phyloP scores from a whole-genome alignment of 495 filamentous ascomycete species.

The Tuber magnatum region DNA sequence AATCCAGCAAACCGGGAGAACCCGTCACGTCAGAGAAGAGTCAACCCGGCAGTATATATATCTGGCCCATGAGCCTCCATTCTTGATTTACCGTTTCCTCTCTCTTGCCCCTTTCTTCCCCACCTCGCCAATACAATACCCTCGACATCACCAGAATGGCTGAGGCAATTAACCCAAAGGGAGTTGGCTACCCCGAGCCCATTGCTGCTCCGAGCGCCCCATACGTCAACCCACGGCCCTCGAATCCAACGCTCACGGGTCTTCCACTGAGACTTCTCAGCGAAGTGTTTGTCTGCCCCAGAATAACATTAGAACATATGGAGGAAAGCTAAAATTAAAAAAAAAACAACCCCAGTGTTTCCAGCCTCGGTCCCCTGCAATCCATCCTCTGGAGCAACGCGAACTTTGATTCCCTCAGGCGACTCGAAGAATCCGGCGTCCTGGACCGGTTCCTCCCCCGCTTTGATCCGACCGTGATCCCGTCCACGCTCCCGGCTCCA shows the following conservation, averaged over 20 bases:
- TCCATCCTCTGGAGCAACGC: constrained; percentile 67
- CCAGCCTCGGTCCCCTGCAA: constrained; percentile 51
- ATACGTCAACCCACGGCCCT: constrained; percentile 48
- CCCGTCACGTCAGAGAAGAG: not conserved
- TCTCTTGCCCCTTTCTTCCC: not conserved
- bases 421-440: constrained; percentile 42
- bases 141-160: constrained; percentile 14
- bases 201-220: constrained; percentile 31
- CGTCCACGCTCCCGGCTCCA: constrained; percentile 42
- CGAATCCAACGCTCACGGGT: constrained; percentile 53
- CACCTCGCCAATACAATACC: not conserved
- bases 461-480: constrained; percentile 81
- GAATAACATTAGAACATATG: not conserved
- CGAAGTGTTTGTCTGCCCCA: constrained; percentile 44
- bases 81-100: not conserved
- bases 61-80: not conserved
- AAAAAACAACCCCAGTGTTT: constrained; percentile 47
- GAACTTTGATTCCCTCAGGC: constrained; percentile 57
- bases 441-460: constrained; percentile 57
- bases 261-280: constrained; percentile 49
- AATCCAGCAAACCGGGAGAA: not conserved
- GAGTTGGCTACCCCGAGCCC: constrained; percentile 33
- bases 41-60: not conserved
- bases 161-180: constrained; percentile 6
- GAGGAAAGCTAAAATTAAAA: constrained; percentile 12